phyloP scores from a whole-genome alignment of 2,329 filamentous ascomycete species.

The Paraconiothyrium sp. region DNA sequence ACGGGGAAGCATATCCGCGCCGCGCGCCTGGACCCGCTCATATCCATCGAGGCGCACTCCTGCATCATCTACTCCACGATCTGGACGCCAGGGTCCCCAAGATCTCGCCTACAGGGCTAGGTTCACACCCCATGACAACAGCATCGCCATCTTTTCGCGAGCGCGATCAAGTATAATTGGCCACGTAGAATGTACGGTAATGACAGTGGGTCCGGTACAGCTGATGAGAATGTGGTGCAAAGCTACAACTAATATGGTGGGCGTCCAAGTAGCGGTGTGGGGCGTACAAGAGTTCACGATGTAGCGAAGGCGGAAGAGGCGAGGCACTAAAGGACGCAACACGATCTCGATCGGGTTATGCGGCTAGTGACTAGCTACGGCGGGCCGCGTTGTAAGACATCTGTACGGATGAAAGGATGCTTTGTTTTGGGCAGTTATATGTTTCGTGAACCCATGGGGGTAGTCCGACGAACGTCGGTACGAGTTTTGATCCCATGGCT shows the following conservation, averaged over 20 bases:
- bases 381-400: not conserved
- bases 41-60: not conserved
- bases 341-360: not conserved
- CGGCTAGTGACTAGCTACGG: conserved; percentile 7
- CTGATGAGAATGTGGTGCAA: not conserved
- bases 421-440: not conserved
- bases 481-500: not conserved
- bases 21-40: not conserved
- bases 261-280: conserved; percentile 18
- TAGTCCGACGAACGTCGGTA: conserved; percentile 2
- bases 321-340: not conserved
- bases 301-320: not conserved
- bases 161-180: not conserved
- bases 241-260: not conserved
- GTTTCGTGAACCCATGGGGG: not conserved
- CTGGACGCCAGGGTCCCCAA: not conserved
- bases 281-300: conserved; percentile 3
- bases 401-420: not conserved
- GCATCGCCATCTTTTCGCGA: not conserved
- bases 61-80: not conserved
- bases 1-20: conserved; percentile 6
- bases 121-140: not conserved
- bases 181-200: not conserved
- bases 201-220: not conserved
- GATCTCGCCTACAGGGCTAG: conserved; percentile 1